Conservation (phyloP, 2,329 filamentous ascomycete genomes). For the Cladophialophora psammophila region DNA sequence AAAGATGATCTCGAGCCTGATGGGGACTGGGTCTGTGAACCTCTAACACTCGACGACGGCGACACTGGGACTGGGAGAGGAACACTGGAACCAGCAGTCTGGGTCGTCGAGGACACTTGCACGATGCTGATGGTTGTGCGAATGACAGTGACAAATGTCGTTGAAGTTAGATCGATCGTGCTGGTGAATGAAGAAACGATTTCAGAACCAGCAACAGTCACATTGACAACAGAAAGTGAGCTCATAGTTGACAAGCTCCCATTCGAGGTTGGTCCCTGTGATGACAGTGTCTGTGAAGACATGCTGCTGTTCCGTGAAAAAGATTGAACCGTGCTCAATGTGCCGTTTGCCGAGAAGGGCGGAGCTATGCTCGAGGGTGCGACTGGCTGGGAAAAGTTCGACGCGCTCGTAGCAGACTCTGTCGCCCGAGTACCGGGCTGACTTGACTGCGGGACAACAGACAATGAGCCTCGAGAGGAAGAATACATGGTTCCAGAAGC, state of each 20-base stretch:
- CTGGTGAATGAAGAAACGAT: constrained; percentile 15
- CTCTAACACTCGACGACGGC: not conserved
- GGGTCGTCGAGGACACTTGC: constrained; percentile 3
- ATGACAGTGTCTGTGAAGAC: not conserved
- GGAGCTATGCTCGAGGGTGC: not conserved
- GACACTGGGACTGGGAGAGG: not conserved
- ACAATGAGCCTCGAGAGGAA: not conserved
- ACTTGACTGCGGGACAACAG: not conserved
- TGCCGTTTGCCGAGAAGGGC: not conserved
- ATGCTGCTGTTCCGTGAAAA: not conserved
- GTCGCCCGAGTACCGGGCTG: not conserved
- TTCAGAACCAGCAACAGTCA: constrained; percentile 6
- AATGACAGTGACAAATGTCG: constrained; percentile 25
- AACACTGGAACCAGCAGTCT: not conserved
- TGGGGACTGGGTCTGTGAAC: not conserved
- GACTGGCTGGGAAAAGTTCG: not conserved
- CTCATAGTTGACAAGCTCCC: not conserved
- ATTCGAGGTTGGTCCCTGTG: not conserved
- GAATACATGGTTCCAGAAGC: not conserved
- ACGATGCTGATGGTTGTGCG: constrained; percentile 20
- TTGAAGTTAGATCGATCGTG: constrained; percentile 11
- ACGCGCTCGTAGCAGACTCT: not conserved
- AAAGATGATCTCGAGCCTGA: not conserved
- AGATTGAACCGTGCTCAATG: not conserved
- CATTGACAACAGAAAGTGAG: not conserved